Evolutionary conservation across 139 green algal genomes (phyloP).

Genomic region (Raphidocelis subcapitata): DNA sequence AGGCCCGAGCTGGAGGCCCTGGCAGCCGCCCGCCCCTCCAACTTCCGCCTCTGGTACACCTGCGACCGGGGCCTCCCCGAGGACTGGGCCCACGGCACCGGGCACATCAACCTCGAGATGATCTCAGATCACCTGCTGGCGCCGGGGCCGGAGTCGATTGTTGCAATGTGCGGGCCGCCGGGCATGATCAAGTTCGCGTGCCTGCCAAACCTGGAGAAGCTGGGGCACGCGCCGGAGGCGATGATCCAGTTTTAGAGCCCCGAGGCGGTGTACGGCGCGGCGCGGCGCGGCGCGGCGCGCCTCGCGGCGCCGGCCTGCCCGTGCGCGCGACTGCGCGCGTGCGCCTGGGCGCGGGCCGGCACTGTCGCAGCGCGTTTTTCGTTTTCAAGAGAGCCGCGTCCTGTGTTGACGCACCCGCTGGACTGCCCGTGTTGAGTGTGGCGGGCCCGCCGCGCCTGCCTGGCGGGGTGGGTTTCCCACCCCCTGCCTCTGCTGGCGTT

Average conservation of each 20-base stretch:
- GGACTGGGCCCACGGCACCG: constrained; percentile 70
- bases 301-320: no score
- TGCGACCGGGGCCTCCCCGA: constrained; percentile 37
- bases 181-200: constrained; percentile 92
- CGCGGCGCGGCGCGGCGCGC: no score
- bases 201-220: constrained; percentile 74
- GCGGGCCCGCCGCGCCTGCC: no score
- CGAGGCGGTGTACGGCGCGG: no score
- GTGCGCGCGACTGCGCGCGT: no score
- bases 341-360: no score
- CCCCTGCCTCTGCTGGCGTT: no score
- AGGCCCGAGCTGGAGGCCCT: constrained; percentile 85
- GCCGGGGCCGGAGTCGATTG: constrained; percentile 45
- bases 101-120: constrained; percentile 84
- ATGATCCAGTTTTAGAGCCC: constrained; percentile 44
- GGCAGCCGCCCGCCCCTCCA: constrained; percentile 51
- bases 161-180: constrained; percentile 90
- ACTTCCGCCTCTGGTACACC: constrained; percentile 69
- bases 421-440: no score
- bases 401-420: no score
- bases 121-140: constrained; percentile 70
- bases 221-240: constrained; percentile 32
- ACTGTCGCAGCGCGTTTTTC: no score
- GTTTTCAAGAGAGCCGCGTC: no score
- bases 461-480: no score